A percentile compares a stretch with the other conserved stretches of the same genome.
phyloP scores from a whole-genome alignment of 2,329 filamentous ascomycete species.

The Cytospora schulzeri region DNA sequence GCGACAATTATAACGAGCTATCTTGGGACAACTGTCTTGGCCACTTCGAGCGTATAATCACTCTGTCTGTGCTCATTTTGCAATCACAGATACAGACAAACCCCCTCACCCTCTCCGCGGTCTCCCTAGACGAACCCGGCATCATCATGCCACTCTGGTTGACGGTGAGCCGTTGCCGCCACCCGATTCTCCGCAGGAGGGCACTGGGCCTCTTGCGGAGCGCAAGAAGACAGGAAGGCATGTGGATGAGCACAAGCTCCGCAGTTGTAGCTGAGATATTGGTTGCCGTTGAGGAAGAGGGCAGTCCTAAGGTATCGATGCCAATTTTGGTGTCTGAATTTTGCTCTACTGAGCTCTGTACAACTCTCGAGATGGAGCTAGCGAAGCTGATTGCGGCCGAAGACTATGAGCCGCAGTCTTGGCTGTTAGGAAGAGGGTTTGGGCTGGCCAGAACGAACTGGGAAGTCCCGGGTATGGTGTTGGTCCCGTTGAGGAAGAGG shows the following conservation, averaged over 20 bases:
- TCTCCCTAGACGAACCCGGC: conserved; percentile 38
- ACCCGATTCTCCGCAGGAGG: conserved; percentile 35
- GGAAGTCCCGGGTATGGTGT: conserved; percentile 4
- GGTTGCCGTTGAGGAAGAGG: conserved; percentile 29
- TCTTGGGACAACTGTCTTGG: conserved; percentile 36
- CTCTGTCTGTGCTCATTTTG: conserved; percentile 26
- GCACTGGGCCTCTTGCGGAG: conserved; percentile 32
- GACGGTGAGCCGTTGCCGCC: conserved; percentile 35
- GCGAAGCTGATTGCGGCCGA: conserved; percentile 16
- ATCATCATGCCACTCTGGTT: conserved; percentile 38
- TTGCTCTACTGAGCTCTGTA: conserved; percentile 2
- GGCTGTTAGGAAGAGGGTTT: not conserved
- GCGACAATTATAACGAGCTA: conserved; percentile 31
- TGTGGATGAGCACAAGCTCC: conserved; percentile 38
- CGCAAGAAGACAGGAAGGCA: conserved; percentile 38
- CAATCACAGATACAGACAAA: conserved; percentile 11
- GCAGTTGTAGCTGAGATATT: conserved; percentile 34
- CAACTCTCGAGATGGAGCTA: conserved; percentile 3
- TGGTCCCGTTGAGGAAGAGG: conserved; percentile 13
- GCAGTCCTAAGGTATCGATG: not conserved
- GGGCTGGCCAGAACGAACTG: conserved; percentile 2
- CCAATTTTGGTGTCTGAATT: not conserved
- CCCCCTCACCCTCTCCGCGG: conserved; percentile 22
- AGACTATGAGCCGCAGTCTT: conserved; percentile 4
- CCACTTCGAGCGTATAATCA: conserved; percentile 35